A percentile compares a stretch with the other conserved stretches of the same genome.
phyloP scores from a whole-genome alignment of 1,139 yeast genomes.

The Geotrichum reessii region DNA sequence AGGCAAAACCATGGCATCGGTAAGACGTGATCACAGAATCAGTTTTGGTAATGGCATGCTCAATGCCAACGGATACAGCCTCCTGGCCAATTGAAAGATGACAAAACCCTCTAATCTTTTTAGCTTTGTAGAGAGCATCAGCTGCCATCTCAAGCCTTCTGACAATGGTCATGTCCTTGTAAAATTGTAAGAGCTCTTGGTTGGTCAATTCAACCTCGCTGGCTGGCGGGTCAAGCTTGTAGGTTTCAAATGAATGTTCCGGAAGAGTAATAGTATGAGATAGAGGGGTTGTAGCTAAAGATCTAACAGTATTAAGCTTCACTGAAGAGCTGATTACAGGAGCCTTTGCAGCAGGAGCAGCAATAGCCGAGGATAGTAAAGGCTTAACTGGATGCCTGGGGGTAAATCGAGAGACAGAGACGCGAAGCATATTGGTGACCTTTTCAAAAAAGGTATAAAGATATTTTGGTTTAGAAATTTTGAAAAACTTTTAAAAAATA shows the following conservation, averaged over 20 bases:
- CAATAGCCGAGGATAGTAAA: not conserved
- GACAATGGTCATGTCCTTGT: slow-evolving; percentile 88
- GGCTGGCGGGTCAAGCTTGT: slow-evolving; percentile 64
- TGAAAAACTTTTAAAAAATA: not conserved
- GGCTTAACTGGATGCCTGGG: not conserved
- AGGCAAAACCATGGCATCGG: slow-evolving; percentile 98
- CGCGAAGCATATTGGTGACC: slow-evolving; percentile 10
- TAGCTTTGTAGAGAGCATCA: slow-evolving; percentile 95
- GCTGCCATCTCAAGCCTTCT: slow-evolving; percentile 99
- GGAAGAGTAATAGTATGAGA: slow-evolving; percentile 50
- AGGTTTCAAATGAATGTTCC: slow-evolving; percentile 76
- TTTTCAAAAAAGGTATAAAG: not conserved
- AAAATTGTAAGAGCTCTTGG: slow-evolving; percentile 79
- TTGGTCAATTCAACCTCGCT: slow-evolving; percentile 72
- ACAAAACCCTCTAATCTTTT: slow-evolving; percentile 95
- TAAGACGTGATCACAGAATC: slow-evolving; percentile 94
- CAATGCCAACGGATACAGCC: slow-evolving; percentile 97
- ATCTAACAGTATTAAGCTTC: slow-evolving; percentile 52
- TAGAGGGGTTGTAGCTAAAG: slow-evolving; percentile 12
- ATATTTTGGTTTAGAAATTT: not conserved
- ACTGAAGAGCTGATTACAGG: slow-evolving; percentile 50
- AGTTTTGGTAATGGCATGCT: slow-evolving; percentile 76
- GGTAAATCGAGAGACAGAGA: slow-evolving; percentile 5
- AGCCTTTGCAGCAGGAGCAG: slow-evolving; percentile 6
- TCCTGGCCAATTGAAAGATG: slow-evolving; percentile 99